Conservation (phyloP, 768 basidiomycete species). For the Boletus rubescentipes region DNA sequence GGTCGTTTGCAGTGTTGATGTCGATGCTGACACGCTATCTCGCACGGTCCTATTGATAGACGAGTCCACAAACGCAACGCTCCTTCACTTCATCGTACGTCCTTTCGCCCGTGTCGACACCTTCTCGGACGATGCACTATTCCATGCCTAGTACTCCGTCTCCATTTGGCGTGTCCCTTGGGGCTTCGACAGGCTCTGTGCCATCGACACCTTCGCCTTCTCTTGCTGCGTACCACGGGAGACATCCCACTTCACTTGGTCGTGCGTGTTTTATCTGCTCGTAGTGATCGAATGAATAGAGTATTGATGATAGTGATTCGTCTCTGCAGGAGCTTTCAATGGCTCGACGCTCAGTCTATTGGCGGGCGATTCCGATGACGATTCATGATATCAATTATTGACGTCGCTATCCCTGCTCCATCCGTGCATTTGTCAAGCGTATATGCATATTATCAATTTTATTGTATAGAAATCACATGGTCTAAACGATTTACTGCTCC, state of each 20-base stretch:
- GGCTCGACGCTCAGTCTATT: constrained; percentile 26
- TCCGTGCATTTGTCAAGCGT: constrained; percentile 9
- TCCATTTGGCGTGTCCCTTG: constrained; percentile 36
- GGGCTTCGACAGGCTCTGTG: constrained; percentile 26
- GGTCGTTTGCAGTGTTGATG: neutral
- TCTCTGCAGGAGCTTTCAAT: constrained; percentile 28
- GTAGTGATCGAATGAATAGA: neutral
- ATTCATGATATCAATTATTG: constrained; percentile 15
- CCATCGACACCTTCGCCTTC: constrained; percentile 39
- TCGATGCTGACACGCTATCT: neutral
- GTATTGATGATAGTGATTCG: neutral
- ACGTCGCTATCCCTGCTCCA: neutral
- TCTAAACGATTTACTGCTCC: neutral
- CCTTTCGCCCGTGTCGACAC: constrained; percentile 31
- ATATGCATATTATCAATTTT: constrained; percentile 1
- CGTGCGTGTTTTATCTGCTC: constrained; percentile 27
- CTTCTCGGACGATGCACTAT: constrained; percentile 33
- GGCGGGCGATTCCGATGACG: constrained; percentile 31
- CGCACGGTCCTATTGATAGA: constrained; percentile 1
- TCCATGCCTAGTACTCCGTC: constrained; percentile 39
- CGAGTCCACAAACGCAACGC: constrained; percentile 29
- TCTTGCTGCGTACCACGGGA: constrained; percentile 40
- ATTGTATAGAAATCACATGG: constrained; percentile 2
- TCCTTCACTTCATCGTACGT: constrained; percentile 32
- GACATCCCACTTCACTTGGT: constrained; percentile 34